Conservation (phyloP, 129 eudicot genomes). For the Dittrichia graveolens region DNA sequence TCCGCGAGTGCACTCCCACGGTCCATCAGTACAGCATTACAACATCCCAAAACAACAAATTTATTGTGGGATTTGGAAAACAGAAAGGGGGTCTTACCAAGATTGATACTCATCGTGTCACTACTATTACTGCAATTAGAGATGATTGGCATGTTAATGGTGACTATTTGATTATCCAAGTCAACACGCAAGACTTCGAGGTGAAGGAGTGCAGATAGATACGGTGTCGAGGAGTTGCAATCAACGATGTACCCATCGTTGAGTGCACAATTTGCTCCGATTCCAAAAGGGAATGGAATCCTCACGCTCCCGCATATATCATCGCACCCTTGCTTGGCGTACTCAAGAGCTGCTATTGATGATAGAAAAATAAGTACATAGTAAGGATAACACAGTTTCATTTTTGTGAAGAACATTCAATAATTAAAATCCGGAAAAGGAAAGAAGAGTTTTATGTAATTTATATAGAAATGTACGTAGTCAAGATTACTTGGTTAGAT, state of each 20-base stretch:
- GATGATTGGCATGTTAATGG: not conserved
- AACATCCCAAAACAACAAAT: not conserved
- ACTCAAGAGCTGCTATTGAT: not conserved
- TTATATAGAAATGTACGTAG: too few relatives aligned
- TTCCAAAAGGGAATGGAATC: constrained; percentile 9
- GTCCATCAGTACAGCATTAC: too few relatives aligned
- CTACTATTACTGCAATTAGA: not conserved
- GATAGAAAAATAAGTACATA: not conserved
- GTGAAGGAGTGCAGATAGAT: not conserved
- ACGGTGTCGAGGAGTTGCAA: not conserved
- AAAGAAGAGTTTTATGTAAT: too few relatives aligned
- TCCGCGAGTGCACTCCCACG: too few relatives aligned
- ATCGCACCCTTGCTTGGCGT: not conserved
- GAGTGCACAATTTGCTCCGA: not conserved
- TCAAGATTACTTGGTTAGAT: too few relatives aligned
- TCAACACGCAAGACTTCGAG: not conserved
- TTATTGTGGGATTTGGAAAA: not conserved
- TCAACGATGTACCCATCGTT: not conserved
- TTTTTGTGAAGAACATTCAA: not conserved
- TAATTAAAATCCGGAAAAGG: not conserved
- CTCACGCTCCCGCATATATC: not conserved
- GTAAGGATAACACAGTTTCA: not conserved
- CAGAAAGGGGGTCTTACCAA: not conserved
- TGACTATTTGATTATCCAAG: not conserved
- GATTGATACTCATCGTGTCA: not conserved